Evolutionary conservation across 2,329 filamentous ascomycete species (phyloP).

Genomic region (Sporothrix euskadiensis): DNA sequence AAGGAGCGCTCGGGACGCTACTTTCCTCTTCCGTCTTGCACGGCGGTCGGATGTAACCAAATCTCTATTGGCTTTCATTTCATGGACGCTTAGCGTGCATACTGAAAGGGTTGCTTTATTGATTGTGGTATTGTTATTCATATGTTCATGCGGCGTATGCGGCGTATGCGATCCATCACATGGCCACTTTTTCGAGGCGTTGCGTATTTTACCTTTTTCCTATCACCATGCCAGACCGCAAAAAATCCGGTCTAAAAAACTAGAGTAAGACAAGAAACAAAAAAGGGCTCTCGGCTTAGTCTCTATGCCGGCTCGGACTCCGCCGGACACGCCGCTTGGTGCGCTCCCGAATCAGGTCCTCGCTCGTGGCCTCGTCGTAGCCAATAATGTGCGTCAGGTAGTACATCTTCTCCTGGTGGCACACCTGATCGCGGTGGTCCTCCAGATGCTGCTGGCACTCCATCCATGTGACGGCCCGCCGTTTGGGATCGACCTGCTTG

Average conservation of each 20-base stretch:
- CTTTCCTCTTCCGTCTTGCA: background rate
- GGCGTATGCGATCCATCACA: constrained; percentile 3
- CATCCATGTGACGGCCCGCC: constrained; percentile 67
- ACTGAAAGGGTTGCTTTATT: background rate
- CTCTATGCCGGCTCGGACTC: constrained; percentile 35
- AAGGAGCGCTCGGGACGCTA: background rate
- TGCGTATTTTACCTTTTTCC: background rate
- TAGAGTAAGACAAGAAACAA: background rate
- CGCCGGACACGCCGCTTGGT: constrained; percentile 34
- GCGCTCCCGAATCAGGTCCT: constrained; percentile 49
- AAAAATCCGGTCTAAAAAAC: background rate
- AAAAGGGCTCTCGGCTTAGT: background rate
- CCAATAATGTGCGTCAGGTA: constrained; percentile 56
- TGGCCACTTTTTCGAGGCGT: background rate
- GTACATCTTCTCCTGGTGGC: constrained; percentile 64
- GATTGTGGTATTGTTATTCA: constrained; percentile 1
- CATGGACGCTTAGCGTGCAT: background rate
- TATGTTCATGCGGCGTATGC: constrained; percentile 18
- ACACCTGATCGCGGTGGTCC: constrained; percentile 66
- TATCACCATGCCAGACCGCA: constrained; percentile 6
- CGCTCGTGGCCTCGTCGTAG: constrained; percentile 55
- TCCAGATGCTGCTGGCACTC: constrained; percentile 74
- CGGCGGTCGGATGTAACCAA: constrained; percentile 2
- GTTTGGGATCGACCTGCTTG: constrained; percentile 73
- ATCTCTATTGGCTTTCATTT: background rate